Percentiles rank a stretch among this genome's conserved stretches.
Evolutionary conservation across 169 alveolate species (phyloP).

Genomic region (Plasmodium ovale): DNA sequence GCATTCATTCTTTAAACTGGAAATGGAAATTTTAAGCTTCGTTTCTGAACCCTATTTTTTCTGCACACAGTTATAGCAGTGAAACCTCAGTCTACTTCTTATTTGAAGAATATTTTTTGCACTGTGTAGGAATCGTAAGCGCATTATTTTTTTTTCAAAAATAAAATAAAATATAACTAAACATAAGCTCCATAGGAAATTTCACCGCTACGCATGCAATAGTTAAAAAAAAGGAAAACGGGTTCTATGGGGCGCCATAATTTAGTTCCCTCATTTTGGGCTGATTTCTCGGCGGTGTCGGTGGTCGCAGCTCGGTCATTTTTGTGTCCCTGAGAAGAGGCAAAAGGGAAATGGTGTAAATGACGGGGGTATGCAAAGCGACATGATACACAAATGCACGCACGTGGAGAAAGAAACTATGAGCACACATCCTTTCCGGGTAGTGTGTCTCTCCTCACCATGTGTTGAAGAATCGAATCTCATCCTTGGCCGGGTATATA

Average conservation of each 20-base stretch:
- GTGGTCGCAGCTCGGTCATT: conserved; percentile 88
- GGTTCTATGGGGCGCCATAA: conserved; percentile 81
- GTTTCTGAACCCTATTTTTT: no score
- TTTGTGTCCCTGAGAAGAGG: conserved; percentile 83
- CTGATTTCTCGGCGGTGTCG: conserved; percentile 87
- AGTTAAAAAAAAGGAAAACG: conserved; percentile 10
- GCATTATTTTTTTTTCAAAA: background rate
- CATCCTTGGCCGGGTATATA: conserved; percentile 94
- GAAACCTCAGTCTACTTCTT: no score
- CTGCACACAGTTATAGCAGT: no score
- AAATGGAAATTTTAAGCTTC: no score
- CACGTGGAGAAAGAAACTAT: background rate
- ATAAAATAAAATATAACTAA: no score
- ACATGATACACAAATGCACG: background rate
- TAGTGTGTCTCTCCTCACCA: conserved; percentile 16
- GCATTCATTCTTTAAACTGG: no score
- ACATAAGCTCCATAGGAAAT: no score
- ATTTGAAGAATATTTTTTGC: no score
- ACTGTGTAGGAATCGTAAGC: background rate
- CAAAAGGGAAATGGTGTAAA: background rate
- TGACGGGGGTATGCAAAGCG: background rate
- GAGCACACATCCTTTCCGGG: background rate
- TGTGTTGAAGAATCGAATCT: conserved; percentile 75
- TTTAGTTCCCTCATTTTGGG: conserved; percentile 83
- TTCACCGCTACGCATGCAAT: no score